Percentiles rank a stretch among this genome's conserved stretches.
phyloP scores from a whole-genome alignment of 2,329 filamentous ascomycete species.

The Aspergillus sojae region DNA sequence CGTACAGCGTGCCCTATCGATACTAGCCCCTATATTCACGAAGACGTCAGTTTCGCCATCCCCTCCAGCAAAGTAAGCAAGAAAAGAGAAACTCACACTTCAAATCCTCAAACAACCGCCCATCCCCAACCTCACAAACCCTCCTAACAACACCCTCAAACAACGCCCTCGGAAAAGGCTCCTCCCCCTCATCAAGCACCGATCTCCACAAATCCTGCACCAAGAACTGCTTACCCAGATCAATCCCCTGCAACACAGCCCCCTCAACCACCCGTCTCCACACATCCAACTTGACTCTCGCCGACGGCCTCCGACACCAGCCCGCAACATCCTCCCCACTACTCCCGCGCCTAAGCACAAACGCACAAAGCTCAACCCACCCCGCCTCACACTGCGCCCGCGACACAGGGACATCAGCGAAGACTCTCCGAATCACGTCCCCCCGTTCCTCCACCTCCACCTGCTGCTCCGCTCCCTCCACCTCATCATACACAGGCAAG shows the following conservation, averaged over 20 bases:
- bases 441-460: slow-evolving; percentile 21
- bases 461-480: slow-evolving; percentile 18
- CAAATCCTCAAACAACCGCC: slow-evolving; percentile 24
- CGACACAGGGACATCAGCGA: slow-evolving; percentile 56
- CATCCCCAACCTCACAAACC: slow-evolving; percentile 32
- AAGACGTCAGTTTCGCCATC: slow-evolving; percentile 9
- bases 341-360: slow-evolving; percentile 41
- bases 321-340: neutral
- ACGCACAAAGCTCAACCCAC: slow-evolving; percentile 57
- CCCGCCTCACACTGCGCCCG: slow-evolving; percentile 52
- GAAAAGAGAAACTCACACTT: slow-evolving; percentile 38
- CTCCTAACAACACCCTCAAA: slow-evolving; percentile 44
- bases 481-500: slow-evolving; percentile 35
- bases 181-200: slow-evolving; percentile 38
- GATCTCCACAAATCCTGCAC: slow-evolving; percentile 45
- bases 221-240: slow-evolving; percentile 46
- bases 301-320: slow-evolving; percentile 51
- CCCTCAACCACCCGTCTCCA: slow-evolving; percentile 51
- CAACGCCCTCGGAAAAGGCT: slow-evolving; percentile 35
- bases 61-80: neutral
- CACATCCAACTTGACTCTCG: slow-evolving; percentile 48
- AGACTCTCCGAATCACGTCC: slow-evolving; percentile 42
- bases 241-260: slow-evolving; percentile 42
- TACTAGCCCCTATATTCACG: slow-evolving; percentile 39
- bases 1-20: slow-evolving; percentile 38